Conservation (phyloP, 148 eudicot genomes). For the Arbutus unedo region DNA sequence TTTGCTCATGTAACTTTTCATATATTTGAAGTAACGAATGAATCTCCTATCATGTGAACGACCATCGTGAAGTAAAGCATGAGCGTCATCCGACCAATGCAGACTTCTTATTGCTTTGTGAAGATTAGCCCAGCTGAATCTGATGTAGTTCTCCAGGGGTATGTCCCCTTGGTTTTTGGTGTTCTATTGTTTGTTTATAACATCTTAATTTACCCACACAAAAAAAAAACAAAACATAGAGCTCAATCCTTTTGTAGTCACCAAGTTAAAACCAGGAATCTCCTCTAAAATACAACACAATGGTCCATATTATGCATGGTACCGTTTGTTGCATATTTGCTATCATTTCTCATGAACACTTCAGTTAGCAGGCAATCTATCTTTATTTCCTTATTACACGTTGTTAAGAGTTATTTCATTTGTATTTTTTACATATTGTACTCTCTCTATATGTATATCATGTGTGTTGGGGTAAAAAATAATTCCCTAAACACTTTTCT, state of each 20-base stretch:
- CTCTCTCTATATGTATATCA: no score
- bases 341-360: neutral
- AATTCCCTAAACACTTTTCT: no score
- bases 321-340: neutral
- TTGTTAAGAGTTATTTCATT: neutral
- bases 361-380: neutral
- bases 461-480: no score
- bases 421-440: no score
- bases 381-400: neutral
- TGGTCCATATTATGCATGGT: neutral
- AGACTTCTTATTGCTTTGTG: neutral
- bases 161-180: neutral
- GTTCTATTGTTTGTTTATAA: neutral
- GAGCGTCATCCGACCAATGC: neutral
- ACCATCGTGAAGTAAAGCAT: neutral
- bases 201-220: neutral
- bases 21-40: neutral
- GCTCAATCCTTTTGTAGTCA: neutral
- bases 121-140: neutral
- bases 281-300: neutral
- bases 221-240: neutral
- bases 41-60: neutral
- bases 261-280: neutral
- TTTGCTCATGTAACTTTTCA: slow-evolving; percentile 4
- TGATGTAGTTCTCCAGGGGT: neutral